Evolutionary conservation across 352 stramenopile genomes (phyloP).

Genomic region (Globisporangium uncinulatum): DNA sequence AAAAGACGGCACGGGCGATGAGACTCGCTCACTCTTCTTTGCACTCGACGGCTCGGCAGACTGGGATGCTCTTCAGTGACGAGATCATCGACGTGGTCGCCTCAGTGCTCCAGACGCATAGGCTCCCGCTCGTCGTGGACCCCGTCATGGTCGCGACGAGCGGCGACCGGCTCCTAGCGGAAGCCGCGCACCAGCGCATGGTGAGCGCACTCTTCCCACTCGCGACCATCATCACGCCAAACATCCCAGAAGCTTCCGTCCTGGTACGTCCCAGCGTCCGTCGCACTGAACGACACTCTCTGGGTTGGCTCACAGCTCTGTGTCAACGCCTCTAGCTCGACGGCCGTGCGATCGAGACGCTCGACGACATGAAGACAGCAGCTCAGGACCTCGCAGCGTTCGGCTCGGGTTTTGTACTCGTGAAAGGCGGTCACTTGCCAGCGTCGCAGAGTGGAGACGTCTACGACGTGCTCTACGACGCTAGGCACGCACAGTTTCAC

Average conservation of each 20-base stretch:
- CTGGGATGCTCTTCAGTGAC: constrained; percentile 89
- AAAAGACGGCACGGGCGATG: too few species aligned
- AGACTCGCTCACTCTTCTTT: neutral
- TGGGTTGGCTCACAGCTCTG: too few species aligned
- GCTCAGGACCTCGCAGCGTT: constrained; percentile 71
- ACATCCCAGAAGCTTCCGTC: constrained; percentile 91
- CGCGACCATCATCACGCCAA: constrained; percentile 89
- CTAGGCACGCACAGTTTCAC: constrained; percentile 14
- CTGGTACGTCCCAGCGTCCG: constrained; percentile 37
- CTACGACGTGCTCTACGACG: constrained; percentile 36
- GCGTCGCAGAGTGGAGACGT: constrained; percentile 11
- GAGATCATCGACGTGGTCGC: constrained; percentile 76
- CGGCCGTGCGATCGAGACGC: constrained; percentile 29
- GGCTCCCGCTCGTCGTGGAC: constrained; percentile 82
- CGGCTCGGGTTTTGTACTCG: constrained; percentile 69
- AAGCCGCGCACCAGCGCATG: constrained; percentile 62
- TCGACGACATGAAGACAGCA: constrained; percentile 67
- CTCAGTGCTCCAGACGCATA: constrained; percentile 36
- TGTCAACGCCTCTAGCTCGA: constrained; percentile 18
- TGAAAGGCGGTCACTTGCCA: constrained; percentile 89
- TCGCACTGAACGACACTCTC: neutral
- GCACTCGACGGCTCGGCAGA: constrained; percentile 19
- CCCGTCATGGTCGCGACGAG: constrained; percentile 93
- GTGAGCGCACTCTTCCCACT: constrained; percentile 82
- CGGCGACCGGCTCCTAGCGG: constrained; percentile 76